Evolutionary conservation across 495 filamentous ascomycete genomes (phyloP), one percentile per base, ranked within the genome.

Genomic region (Tuber calosporum): DNA sequence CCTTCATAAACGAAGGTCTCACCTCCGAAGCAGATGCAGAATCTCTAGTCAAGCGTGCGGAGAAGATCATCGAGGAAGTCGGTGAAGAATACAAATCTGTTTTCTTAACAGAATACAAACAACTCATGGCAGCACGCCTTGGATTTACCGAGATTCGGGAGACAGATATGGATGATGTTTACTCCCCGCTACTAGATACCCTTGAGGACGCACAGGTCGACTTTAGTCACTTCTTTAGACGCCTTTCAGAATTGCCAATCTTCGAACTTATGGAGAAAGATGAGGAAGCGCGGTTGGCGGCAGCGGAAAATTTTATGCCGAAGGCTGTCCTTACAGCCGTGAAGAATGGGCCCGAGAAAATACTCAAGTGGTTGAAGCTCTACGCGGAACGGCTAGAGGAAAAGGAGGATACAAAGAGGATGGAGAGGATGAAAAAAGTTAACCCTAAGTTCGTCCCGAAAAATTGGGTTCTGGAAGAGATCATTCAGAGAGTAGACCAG

Each of bases 371-470:
- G 94, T 85, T 99, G 8, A 87, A 86, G 26, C 86, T 81, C 37
- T 98, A 93, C 90, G 85, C 87, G 20, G 81, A 78, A 17, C 85
- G 94, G 3, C 83, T 93, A 0, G 77, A 81, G 2, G 83, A 84
- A 4, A 83, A 84, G 1, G 82, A 79, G 26, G 91, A 96, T 62
- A 83, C 80, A 39, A 88, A 90, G 72, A 84, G 95, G 67, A 87
- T 89, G 75, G 79, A 70, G 1, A 87, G 84, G 34, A 99, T 98
- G 95, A 92, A 90, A 83, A 84, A 83, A 9, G 89, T 93, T 7
- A 99, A 98, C 79, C 95, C 95, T 34, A 96, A 91, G 82, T 98
- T 98, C 77, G 83, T 96, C 1, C 93, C 96, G 0, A 86, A 93
- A 42, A 88, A 89, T 34, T 99, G 96, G 95, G 88, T 99, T 69